Base-by-base conservation (phyloP, 148 eudicot species). In the Vaccinium macrocarpon region DNA sequence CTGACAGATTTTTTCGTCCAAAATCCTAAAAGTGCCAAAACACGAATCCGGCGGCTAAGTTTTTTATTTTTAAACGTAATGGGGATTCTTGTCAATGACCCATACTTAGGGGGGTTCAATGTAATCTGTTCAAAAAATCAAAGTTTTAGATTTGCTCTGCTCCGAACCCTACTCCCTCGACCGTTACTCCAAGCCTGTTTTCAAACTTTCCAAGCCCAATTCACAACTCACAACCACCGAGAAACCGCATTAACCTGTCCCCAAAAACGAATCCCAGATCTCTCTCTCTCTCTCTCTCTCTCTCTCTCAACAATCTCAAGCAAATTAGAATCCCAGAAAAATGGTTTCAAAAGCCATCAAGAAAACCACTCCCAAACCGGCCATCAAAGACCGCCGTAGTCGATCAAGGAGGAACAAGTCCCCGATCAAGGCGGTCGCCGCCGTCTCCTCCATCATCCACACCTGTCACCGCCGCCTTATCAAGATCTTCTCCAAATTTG, bases 291-390 rank as follows among this genome's bases (percentile, higher is more conserved):
- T 70, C 82, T 35, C 64, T 78, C 59, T 29, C 59, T 46, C 82
- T 12, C 82, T 70, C 57, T 21, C 59, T 61, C 46, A 8, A 27
- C 80, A 25, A 27, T 9, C 25, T 21, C 1, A 52, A 61, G 27
- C 70, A 32, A 42, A 21, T 35, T 35, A 2, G 6, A 52, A 5
- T 68, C 81, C 25, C 25, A 13, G 21, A 82, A 84, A 85, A 88
- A 96, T 96, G 99, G 99, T 96, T 85, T 90, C 98, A 9, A 94
- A 90, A 86, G 79, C 85, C 15, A 83, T 86, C 27, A 92, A 81
- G 82, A 91, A 85, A 91, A 95, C 94, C 84, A 93, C 98, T 46
- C 88, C 92, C 38, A 94, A 91, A 57, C 62, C 93, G 38, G 38
- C 38, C 57, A 64, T 87, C 86, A 92, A 87, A 71, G 88, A 88